Percentiles rank a stretch among this genome's conserved stretches.
Evolutionary conservation across 345 rosid species (phyloP).

Genomic region (Salix dunnii): DNA sequence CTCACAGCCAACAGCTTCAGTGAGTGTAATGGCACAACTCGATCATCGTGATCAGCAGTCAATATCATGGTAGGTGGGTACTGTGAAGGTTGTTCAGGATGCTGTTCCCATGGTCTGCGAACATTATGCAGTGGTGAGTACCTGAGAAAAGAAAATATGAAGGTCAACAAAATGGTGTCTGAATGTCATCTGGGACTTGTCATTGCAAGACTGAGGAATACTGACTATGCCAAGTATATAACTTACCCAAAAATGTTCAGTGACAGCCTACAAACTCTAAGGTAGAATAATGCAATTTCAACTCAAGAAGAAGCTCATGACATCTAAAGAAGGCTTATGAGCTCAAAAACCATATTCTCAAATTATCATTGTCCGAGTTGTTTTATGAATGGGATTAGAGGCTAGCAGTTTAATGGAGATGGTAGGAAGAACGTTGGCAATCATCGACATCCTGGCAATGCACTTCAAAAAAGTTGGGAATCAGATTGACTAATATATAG

Average conservation of each 20-base stretch:
- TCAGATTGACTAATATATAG: background rate
- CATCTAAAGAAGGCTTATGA: too few relatives aligned
- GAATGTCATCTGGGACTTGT: background rate
- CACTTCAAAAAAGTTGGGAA: background rate
- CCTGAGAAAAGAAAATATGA: constrained; percentile 33
- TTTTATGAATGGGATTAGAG: background rate
- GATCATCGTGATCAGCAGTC: constrained; percentile 96
- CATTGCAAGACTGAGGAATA: background rate
- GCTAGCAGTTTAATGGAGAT: background rate
- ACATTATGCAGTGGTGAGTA: constrained; percentile 95
- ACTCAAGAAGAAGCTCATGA: too few relatives aligned
- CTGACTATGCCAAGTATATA: background rate
- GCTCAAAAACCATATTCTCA: too few relatives aligned
- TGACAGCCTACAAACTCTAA: background rate
- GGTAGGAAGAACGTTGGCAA: background rate
- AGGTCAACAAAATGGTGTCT: background rate
- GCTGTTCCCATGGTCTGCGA: constrained; percentile 84
- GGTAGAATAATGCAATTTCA: background rate
- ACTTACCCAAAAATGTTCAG: background rate
- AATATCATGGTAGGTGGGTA: constrained; percentile 89
- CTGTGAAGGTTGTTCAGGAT: constrained; percentile 39
- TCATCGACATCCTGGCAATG: background rate
- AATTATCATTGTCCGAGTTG: background rate
- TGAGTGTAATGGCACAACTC: constrained; percentile 85
- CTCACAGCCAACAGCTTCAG: constrained; percentile 84